Evolutionary conservation across 1,284 basidiomycete genomes (phyloP).

Genomic region (Moesziomyces sp.): DNA sequence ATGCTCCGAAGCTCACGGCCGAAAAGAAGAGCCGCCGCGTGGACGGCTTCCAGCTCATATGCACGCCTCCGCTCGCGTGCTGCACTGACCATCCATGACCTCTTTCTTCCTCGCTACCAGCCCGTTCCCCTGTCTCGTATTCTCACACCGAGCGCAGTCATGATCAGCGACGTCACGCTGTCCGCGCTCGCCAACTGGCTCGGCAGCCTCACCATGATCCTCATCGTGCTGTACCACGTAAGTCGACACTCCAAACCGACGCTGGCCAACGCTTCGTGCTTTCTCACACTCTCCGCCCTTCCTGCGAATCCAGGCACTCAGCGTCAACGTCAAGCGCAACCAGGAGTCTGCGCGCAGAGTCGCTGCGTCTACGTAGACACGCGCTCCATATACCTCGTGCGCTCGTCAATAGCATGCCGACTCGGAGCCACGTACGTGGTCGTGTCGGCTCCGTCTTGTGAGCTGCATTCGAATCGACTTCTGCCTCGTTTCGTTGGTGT

Average conservation of each 20-base stretch:
- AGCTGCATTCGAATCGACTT: no score
- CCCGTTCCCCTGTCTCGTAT: no score
- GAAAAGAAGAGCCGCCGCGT: neutral
- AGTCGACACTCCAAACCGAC: conserved; percentile 12
- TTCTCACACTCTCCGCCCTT: neutral
- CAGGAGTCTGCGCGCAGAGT: conserved; percentile 27
- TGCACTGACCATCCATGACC: conserved; percentile 25
- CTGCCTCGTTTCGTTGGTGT: no score
- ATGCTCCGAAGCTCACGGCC: no score
- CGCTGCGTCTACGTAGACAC: conserved; percentile 13
- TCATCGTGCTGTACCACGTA: conserved; percentile 63
- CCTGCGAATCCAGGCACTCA: conserved; percentile 22
- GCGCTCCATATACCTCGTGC: no score
- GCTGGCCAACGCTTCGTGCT: neutral
- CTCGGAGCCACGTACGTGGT: no score
- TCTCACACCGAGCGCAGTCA: conserved; percentile 2
- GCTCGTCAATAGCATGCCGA: no score
- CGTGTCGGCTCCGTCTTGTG: no score
- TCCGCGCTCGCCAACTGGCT: conserved; percentile 64
- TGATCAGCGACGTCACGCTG: conserved; percentile 63
- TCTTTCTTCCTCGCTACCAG: neutral
- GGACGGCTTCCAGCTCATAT: conserved; percentile 2
- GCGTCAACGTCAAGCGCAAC: conserved; percentile 50
- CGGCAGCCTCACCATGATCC: conserved; percentile 60
- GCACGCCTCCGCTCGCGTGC: neutral